phyloP scores from a whole-genome alignment of 345 rosid genomes.

The Abelmoschus esculentus region DNA sequence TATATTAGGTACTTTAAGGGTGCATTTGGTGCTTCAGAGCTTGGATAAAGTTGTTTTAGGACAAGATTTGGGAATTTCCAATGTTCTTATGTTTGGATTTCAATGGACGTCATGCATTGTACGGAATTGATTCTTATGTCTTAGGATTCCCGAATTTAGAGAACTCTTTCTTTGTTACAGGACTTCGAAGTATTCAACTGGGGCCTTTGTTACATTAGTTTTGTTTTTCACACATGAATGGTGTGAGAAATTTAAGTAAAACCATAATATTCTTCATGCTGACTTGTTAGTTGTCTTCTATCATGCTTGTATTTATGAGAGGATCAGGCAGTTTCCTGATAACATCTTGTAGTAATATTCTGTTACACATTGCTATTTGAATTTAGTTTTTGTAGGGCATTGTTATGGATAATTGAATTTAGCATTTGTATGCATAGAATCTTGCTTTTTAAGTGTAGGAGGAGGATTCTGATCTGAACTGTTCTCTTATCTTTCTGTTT shows the following conservation, averaged over 20 bases:
- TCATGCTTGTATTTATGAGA: neutral
- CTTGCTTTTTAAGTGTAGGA: neutral
- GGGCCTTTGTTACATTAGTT: neutral
- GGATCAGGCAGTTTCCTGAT: neutral
- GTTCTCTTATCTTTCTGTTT: slow-evolving; percentile 2
- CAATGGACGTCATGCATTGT: neutral
- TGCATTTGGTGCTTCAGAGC: slow-evolving; percentile 1
- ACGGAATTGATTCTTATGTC: neutral
- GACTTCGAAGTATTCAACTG: neutral
- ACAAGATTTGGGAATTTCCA: neutral
- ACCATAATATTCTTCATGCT: neutral
- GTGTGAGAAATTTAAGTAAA: neutral
- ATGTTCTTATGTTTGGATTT: neutral
- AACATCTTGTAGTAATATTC: neutral
- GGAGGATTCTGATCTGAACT: neutral
- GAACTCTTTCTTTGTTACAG: neutral
- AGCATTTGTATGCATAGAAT: neutral
- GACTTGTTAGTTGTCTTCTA: neutral
- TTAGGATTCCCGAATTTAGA: neutral
- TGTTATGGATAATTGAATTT: neutral
- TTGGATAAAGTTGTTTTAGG: neutral
- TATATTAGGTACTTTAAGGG: neutral
- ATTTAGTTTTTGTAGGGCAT: neutral
- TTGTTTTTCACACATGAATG: neutral
- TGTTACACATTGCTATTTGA: neutral